Percentiles rank a stretch among this genome's conserved stretches.
Evolutionary conservation across 1,284 basidiomycete species (phyloP).

Genomic region (Trametes sp.): DNA sequence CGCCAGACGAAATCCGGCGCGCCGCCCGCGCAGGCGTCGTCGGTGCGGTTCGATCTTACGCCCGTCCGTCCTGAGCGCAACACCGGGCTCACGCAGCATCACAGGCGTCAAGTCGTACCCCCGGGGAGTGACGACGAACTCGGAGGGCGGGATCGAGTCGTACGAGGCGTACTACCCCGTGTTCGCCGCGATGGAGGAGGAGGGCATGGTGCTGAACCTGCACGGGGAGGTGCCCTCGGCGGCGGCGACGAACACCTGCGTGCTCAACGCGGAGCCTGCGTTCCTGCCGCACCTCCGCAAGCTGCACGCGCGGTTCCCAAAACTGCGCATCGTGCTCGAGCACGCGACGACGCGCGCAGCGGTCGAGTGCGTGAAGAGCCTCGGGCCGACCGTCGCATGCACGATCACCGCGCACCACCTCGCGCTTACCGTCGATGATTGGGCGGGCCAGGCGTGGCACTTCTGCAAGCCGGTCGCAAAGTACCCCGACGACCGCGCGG

Average conservation of each 20-base stretch:
- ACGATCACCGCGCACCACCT: constrained; percentile 99
- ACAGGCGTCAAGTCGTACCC: constrained; percentile 97
- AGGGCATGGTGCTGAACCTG: constrained; percentile 93
- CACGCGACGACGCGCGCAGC: constrained; percentile 98
- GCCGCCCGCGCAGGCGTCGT: constrained; percentile 87
- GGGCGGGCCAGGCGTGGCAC: constrained; percentile 95
- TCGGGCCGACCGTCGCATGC: constrained; percentile 92
- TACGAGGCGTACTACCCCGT: constrained; percentile 96
- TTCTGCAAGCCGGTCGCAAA: constrained; percentile 99
- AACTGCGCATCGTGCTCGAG: constrained; percentile 95
- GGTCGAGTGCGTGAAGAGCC: constrained; percentile 88
- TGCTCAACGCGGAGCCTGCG: constrained; percentile 92
- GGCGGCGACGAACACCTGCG: constrained; percentile 84
- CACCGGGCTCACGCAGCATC: constrained; percentile 9
- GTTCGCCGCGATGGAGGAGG: constrained; percentile 95
- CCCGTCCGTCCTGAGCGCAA: neutral
- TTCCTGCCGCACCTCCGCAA: constrained; percentile 92
- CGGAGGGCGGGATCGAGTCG: constrained; percentile 95
- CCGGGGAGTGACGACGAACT: constrained; percentile 97
- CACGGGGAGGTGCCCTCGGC: constrained; percentile 99
- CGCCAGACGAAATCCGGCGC: constrained; percentile 90
- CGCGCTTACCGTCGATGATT: constrained; percentile 94
- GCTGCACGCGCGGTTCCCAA: constrained; percentile 89
- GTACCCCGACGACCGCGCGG: constrained; percentile 90
- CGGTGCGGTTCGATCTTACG: constrained; percentile 51